A percentile compares a stretch with the other conserved stretches of the same genome.
Conservation (phyloP, 805 yeast genomes). For the Candida sanyiensis region DNA sequence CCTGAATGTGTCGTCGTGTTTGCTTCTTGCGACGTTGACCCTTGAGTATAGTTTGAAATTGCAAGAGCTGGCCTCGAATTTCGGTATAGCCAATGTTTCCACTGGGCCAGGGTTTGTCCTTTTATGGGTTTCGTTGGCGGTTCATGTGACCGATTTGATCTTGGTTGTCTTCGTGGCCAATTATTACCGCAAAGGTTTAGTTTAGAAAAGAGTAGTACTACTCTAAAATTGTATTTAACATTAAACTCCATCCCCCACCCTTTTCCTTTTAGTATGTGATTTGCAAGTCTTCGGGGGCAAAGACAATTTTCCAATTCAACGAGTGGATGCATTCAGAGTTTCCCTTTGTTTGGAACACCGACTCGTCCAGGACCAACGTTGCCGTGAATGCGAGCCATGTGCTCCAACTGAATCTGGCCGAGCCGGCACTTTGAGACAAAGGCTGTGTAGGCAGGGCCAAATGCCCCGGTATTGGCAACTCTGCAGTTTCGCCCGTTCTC, state of each 20-base stretch:
- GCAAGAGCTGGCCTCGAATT: constrained; percentile 12
- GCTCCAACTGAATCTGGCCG: constrained; percentile 54
- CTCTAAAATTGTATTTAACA: no score
- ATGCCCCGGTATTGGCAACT: constrained; percentile 29
- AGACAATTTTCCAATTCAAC: constrained; percentile 62
- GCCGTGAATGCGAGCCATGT: constrained; percentile 65
- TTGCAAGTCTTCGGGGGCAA: constrained; percentile 49
- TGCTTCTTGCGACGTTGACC: constrained; percentile 22
- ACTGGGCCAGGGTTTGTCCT: constrained; percentile 18
- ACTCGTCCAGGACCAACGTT: constrained; percentile 54
- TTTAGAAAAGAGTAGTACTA: no score
- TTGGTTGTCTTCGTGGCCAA: constrained; percentile 19
- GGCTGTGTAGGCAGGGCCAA: constrained; percentile 9
- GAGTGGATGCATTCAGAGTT: constrained; percentile 47
- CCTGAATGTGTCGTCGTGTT: constrained; percentile 11
- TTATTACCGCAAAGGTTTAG: constrained; percentile 14
- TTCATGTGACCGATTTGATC: constrained; percentile 7
- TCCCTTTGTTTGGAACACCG: constrained; percentile 30
- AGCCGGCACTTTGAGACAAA: background rate
- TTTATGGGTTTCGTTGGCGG: constrained; percentile 18
- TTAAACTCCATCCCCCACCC: no score
- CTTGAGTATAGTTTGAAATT: constrained; percentile 21
- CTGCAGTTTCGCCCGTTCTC: constrained; percentile 59
- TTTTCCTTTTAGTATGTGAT: constrained; percentile 20
- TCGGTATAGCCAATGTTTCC: constrained; percentile 24